A percentile compares a stretch with the other conserved stretches of the same genome.
Conservation (phyloP, 1,284 basidiomycete genomes). For the Megacollybia platyphylla region DNA sequence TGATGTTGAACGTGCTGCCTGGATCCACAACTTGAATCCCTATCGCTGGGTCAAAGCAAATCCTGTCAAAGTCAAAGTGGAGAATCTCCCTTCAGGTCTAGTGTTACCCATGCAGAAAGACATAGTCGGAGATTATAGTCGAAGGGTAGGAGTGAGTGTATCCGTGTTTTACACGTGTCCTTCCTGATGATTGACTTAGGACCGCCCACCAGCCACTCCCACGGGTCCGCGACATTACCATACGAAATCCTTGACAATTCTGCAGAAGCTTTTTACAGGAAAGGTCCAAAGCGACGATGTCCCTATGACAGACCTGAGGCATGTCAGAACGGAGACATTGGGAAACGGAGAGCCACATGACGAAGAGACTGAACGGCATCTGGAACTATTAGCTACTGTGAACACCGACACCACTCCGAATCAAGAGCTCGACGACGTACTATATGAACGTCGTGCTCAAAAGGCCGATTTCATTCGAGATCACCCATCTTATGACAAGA, state of each 20-base stretch:
- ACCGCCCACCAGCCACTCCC: constrained; percentile 4
- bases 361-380: constrained; percentile 58
- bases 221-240: constrained; percentile 30
- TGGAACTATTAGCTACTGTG: constrained; percentile 60
- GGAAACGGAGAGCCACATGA: constrained; percentile 28
- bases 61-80: constrained; percentile 63
- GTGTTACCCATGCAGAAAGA: constrained; percentile 69
- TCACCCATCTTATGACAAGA: constrained; percentile 86
- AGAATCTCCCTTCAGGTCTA: constrained; percentile 58
- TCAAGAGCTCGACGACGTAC: constrained; percentile 36
- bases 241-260: constrained; percentile 40
- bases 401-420: constrained; percentile 39
- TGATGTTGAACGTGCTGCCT: constrained; percentile 23
- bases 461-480: constrained; percentile 83
- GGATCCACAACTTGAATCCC: constrained; percentile 78
- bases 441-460: constrained; percentile 67
- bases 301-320: constrained; percentile 43
- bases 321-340: constrained; percentile 29
- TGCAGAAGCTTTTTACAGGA: constrained; percentile 60
- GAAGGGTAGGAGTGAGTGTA: neutral
- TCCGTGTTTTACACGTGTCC: constrained; percentile 1
- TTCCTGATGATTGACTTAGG: neutral
- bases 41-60: constrained; percentile 73
- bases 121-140: constrained; percentile 47
- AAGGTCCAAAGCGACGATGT: constrained; percentile 43